A percentile compares a stretch with the other conserved stretches of the same genome.
Evolutionary conservation across 2,329 filamentous ascomycete species (phyloP).

Genomic region (Aspergillus sergii): DNA sequence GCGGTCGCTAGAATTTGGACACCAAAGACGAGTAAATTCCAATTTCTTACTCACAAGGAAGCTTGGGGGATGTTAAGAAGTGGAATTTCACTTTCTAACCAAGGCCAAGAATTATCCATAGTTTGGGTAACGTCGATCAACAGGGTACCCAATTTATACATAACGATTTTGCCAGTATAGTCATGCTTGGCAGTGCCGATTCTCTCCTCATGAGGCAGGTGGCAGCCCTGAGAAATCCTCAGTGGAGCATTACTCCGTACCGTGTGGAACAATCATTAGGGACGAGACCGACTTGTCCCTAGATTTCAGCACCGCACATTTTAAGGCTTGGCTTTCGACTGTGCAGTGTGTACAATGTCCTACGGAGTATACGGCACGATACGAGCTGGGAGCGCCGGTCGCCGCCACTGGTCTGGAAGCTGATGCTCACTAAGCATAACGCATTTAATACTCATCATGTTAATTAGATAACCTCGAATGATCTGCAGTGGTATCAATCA

Average conservation of each 20-base stretch:
- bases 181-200: conserved; percentile 4
- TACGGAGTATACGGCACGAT: not conserved
- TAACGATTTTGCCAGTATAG: not conserved
- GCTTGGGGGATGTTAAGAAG: not conserved
- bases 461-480: not conserved
- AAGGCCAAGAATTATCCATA: conserved; percentile 1
- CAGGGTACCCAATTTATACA: conserved; percentile 6
- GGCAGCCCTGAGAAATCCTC: not conserved
- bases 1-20: not conserved
- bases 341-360: not conserved
- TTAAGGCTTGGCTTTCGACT: not conserved
- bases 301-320: not conserved
- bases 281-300: not conserved
- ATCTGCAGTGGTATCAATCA: conserved; percentile 1
- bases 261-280: not conserved
- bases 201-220: conserved; percentile 4
- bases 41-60: not conserved
- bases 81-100: not conserved
- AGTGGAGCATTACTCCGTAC: not conserved
- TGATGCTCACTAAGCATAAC: not conserved
- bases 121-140: conserved; percentile 4
- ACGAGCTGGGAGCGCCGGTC: not conserved
- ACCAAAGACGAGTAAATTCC: not conserved
- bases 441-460: not conserved
- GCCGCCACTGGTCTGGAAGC: not conserved